A percentile compares a stretch with the other conserved stretches of the same genome.
Evolutionary conservation across 2,329 filamentous ascomycete genomes (phyloP).

Genomic region (Colletotrichum sp.): DNA sequence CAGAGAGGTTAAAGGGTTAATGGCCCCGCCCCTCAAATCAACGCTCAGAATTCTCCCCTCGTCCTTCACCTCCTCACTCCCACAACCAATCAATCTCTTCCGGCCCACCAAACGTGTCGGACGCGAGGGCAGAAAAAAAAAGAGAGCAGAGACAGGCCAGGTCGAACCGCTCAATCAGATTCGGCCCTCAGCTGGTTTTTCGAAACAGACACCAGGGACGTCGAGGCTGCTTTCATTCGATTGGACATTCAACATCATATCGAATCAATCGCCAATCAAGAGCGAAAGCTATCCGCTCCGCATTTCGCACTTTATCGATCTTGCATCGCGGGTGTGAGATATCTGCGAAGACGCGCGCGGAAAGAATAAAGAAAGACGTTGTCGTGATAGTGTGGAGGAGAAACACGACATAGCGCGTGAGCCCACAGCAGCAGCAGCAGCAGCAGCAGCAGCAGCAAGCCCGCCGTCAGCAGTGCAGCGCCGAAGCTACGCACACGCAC

Average conservation of each 20-base stretch:
- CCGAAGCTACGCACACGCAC: background rate
- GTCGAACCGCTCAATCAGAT: slow-evolving; percentile 33
- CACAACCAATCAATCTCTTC: slow-evolving; percentile 55
- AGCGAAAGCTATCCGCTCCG: slow-evolving; percentile 11
- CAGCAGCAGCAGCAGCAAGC: background rate
- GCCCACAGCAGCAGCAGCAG: background rate
- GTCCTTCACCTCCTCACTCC: slow-evolving; percentile 45
- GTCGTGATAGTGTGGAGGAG: background rate
- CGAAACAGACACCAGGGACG: slow-evolving; percentile 17
- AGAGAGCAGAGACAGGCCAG: slow-evolving; percentile 13
- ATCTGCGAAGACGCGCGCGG: slow-evolving; percentile 4
- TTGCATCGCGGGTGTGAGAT: slow-evolving; percentile 7
- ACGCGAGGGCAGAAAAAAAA: slow-evolving; percentile 24
- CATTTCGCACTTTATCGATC: slow-evolving; percentile 20
- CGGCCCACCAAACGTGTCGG: slow-evolving; percentile 38
- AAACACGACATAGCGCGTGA: background rate
- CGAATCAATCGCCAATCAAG: slow-evolving; percentile 16
- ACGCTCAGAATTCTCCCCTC: slow-evolving; percentile 51
- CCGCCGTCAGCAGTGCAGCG: background rate
- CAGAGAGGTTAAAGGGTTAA: slow-evolving; percentile 49
- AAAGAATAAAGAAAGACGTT: background rate
- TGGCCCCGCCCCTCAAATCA: slow-evolving; percentile 57
- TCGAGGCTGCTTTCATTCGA: slow-evolving; percentile 7
- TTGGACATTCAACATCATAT: slow-evolving; percentile 7
- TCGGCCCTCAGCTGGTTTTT: slow-evolving; percentile 20